Conservation (phyloP, 179 eudicot species). For the Vitellaria paradoxa region DNA sequence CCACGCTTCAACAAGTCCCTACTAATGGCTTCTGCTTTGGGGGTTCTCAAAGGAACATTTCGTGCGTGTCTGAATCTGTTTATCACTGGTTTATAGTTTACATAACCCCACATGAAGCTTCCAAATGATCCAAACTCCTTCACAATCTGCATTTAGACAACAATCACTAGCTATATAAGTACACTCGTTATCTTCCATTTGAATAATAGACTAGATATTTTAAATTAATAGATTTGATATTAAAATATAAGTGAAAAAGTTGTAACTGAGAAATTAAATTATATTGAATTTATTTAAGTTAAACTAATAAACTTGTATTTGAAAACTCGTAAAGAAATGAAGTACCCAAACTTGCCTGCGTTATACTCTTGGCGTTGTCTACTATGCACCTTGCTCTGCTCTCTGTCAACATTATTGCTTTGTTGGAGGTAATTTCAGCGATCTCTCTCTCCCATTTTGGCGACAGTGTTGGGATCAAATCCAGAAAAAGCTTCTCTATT, state of each 20-base stretch:
- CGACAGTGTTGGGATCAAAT: constrained; percentile 68
- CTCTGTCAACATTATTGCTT: constrained; percentile 65
- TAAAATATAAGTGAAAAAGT: no score
- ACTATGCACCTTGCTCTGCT: constrained; percentile 83
- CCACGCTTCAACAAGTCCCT: constrained; percentile 76
- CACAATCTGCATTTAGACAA: constrained; percentile 41
- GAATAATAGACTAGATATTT: no score
- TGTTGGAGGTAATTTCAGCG: constrained; percentile 56
- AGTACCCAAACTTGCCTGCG: constrained; percentile 45
- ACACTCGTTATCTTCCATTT: no score
- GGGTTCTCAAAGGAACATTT: constrained; percentile 83
- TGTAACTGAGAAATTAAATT: no score
- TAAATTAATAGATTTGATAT: no score
- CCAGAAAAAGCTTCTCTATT: constrained; percentile 71
- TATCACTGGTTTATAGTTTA: constrained; percentile 74
- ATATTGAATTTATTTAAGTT: no score
- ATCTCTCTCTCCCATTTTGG: constrained; percentile 82
- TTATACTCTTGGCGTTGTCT: constrained; percentile 87
- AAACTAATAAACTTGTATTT: no score
- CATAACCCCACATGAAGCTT: constrained; percentile 79
- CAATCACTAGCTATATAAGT: no score
- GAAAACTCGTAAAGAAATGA: neutral
- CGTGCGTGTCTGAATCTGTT: constrained; percentile 78
- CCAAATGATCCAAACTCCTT: constrained; percentile 86
- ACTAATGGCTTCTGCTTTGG: constrained; percentile 87